These are phyloP conservation scores for Amaranthus cruentus DNA, from an alignment of 148 eudicot genomes.

Conservation along the genomic window DNA sequence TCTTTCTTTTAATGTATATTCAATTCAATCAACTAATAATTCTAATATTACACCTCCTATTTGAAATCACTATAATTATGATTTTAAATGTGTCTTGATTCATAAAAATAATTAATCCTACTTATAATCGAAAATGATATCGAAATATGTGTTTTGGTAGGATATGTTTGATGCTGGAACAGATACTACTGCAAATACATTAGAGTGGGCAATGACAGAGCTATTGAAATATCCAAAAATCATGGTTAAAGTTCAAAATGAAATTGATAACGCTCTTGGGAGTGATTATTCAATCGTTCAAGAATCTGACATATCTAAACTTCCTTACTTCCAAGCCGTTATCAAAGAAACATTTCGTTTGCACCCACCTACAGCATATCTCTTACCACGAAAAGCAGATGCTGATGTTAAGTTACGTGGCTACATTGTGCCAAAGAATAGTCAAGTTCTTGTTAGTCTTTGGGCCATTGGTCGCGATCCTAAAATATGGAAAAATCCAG, in stretches of 20 bases:
- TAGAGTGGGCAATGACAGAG: constrained; percentile 26
- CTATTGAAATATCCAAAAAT: constrained; percentile 17
- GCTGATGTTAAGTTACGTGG: constrained; percentile 37
- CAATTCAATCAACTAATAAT: too few species aligned
- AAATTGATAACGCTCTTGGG: constrained; percentile 20
- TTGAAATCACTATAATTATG: too few species aligned
- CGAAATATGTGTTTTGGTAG: neutral
- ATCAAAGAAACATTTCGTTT: constrained; percentile 33
- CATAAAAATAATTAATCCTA: too few species aligned
- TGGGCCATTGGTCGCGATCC: constrained; percentile 75
- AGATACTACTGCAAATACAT: constrained; percentile 10
- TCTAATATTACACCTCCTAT: too few species aligned
- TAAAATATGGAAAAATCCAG: constrained; percentile 39
- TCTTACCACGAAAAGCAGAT: constrained; percentile 55
- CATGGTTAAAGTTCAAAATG: constrained; percentile 10
- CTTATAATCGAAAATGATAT: too few species aligned
- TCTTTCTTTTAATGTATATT: too few species aligned
- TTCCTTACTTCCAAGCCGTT: constrained; percentile 63
- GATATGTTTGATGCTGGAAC: constrained; percentile 17
- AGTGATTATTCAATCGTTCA: constrained; percentile 12
- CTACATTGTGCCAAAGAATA: constrained; percentile 43
- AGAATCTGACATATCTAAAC: constrained; percentile 33
- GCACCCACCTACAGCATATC: constrained; percentile 44
- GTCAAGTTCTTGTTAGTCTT: constrained; percentile 54
- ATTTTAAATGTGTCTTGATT: too few species aligned